Evolutionary conservation across 257 asterid genomes (phyloP), one percentile per base, ranked within the genome.

Genomic region (Jacaranda copaia): DNA sequence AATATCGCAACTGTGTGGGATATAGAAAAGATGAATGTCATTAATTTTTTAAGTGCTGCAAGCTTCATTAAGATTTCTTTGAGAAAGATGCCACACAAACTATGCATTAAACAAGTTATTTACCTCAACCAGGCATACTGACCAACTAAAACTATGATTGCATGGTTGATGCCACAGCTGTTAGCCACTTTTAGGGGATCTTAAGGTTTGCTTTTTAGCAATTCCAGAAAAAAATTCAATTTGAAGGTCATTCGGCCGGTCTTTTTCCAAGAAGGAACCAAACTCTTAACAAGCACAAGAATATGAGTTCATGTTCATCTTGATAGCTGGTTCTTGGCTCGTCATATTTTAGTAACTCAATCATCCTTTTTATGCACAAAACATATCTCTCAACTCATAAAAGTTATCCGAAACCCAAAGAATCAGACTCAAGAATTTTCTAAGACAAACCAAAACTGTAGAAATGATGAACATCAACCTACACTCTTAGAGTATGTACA

Each of bases 301-400:
- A 64, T n/a, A 64, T 20, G 72, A 66, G 12, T 36, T 18, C 18
- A 69, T 9, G 46, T 66, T 68, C 78, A 63, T 67, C 19, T 43
- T 45, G 57, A 72, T 55, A 39, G 46, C 56, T 55, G 43, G 35
- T 14, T 15, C 51, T 71, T 0, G 60, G 15, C 51, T 45, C 39
- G 55, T 40, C 51, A 57, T 57, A 53, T 6, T 59, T 15, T 36
- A 68, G 58, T 19, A 58, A 16, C 46, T 19, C 77, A 20, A 39
- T 40, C 48, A 45, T 72, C 14, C 8, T 38, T 7, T 8, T 63
- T 35, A 46, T 20, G 19, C 13, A 38, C 9, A 64, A 12, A 57
- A 12, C 15, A 2, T 57, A 79, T 18, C 72, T 40, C 72, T 39
- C 70, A 39, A 67, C 38, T 38, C 25, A 32, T 5, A 45, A 40